These are phyloP conservation scores for Cokeromyces recurvatus DNA, from an alignment of 371 early-diverging fungal genomes.

Conservation along the genomic window DNA sequence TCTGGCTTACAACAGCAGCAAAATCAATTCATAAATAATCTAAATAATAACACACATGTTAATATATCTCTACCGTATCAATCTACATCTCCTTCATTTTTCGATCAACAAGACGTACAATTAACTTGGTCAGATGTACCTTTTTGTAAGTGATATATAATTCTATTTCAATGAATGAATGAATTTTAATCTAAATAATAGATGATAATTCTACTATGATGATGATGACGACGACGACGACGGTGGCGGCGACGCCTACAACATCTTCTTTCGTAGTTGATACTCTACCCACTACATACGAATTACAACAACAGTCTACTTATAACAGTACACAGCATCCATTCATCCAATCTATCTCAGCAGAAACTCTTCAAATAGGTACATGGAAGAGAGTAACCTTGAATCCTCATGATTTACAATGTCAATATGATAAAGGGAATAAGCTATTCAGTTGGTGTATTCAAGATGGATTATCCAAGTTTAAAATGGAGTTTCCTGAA, in stretches of 20 bases:
- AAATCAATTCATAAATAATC: too few relatives aligned
- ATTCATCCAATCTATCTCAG: slow-evolving; percentile 5
- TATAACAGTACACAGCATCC: too few relatives aligned
- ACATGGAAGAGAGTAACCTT: slow-evolving; percentile 72
- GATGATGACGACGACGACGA: too few relatives aligned
- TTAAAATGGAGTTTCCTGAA: slow-evolving; percentile 69
- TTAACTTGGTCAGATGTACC: slow-evolving; percentile 13
- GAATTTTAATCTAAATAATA: too few relatives aligned
- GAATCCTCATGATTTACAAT: slow-evolving; percentile 50
- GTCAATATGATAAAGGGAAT: slow-evolving; percentile 52
- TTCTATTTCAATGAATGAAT: too few relatives aligned
- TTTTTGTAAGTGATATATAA: slow-evolving; percentile 23
- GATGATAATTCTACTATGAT: too few relatives aligned
- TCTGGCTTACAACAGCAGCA: not conserved
- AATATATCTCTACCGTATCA: slow-evolving; percentile 4
- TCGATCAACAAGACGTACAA: slow-evolving; percentile 2
- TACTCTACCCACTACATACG: too few relatives aligned
- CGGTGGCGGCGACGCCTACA: too few relatives aligned
- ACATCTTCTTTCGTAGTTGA: too few relatives aligned
- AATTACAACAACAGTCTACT: too few relatives aligned
- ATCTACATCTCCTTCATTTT: slow-evolving; percentile 1
- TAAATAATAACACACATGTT: too few relatives aligned
- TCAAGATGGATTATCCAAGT: slow-evolving; percentile 57
- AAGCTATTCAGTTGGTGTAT: slow-evolving; percentile 63
- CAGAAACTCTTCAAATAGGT: slow-evolving; percentile 64